These are phyloP conservation scores for Termitomyces sp. DNA, from an alignment of 768 basidiomycete genomes.

Conservation along the genomic window DNA sequence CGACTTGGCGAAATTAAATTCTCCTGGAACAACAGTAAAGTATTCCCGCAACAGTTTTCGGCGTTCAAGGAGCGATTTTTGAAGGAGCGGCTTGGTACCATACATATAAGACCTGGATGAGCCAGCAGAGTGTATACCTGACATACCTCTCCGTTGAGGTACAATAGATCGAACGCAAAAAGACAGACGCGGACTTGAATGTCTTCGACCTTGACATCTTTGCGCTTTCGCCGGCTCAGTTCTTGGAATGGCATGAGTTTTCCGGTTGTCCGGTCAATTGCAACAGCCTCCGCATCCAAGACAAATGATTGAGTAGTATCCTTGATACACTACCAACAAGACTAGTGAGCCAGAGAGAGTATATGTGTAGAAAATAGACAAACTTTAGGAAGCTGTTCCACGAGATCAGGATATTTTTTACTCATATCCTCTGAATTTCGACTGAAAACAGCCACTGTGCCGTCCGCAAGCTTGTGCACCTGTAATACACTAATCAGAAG, in stretches of 20 bases:
- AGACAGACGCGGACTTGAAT: slow-evolving; percentile 95
- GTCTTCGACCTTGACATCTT: slow-evolving; percentile 97
- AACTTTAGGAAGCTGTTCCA: slow-evolving; percentile 86
- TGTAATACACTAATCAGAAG: slow-evolving; percentile 19
- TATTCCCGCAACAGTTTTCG: slow-evolving; percentile 71
- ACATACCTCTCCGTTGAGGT: slow-evolving; percentile 90
- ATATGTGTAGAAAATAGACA: slow-evolving; percentile 9
- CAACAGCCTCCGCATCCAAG: slow-evolving; percentile 94
- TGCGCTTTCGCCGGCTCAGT: slow-evolving; percentile 87
- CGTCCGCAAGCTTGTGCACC: slow-evolving; percentile 83
- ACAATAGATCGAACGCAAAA: slow-evolving; percentile 95
- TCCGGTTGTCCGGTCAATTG: slow-evolving; percentile 78
- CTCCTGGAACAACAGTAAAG: slow-evolving; percentile 77
- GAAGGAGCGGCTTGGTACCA: slow-evolving; percentile 66
- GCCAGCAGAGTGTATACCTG: background rate
- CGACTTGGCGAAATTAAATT: slow-evolving; percentile 90
- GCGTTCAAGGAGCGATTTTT: slow-evolving; percentile 67
- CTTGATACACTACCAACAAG: slow-evolving; percentile 67
- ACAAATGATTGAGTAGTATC: slow-evolving; percentile 84
- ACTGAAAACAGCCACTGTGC: slow-evolving; percentile 87
- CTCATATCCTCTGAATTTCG: slow-evolving; percentile 99
- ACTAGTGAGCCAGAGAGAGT: slow-evolving; percentile 1
- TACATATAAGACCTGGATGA: background rate
- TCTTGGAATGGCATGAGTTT: slow-evolving; percentile 98
- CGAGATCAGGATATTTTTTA: slow-evolving; percentile 97